These are phyloP conservation scores for Fusarium succisae DNA, from an alignment of 2,329 filamentous ascomycete species.

Conservation along the genomic window DNA sequence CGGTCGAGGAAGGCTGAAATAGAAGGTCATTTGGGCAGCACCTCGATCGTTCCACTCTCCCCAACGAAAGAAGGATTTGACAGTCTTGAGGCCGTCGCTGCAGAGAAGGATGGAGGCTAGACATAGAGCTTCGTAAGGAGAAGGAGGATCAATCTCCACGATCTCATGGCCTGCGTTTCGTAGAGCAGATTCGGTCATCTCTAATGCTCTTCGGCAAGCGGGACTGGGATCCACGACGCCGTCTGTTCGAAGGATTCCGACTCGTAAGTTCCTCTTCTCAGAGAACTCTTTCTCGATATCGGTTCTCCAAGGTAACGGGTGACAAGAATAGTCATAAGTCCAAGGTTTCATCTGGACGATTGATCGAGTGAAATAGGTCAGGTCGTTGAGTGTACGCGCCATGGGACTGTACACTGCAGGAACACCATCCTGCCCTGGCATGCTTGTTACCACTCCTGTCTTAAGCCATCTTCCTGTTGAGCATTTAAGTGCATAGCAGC, in stretches of 20 bases:
- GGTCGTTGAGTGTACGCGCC: conserved; percentile 83
- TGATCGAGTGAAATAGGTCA: conserved; percentile 83
- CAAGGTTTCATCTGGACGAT: conserved; percentile 86
- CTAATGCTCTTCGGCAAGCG: conserved; percentile 80
- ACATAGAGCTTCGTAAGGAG: conserved; percentile 77
- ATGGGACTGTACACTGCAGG: conserved; percentile 92
- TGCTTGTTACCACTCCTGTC: conserved; percentile 82
- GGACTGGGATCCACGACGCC: conserved; percentile 87
- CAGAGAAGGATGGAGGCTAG: conserved; percentile 85
- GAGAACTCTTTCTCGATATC: conserved; percentile 67
- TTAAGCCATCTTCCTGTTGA: conserved; percentile 93
- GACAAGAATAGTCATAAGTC: conserved; percentile 87
- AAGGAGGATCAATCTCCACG: conserved; percentile 68
- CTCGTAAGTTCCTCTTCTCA: conserved; percentile 50
- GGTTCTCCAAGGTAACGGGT: conserved; percentile 82
- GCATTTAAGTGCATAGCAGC: conserved; percentile 87
- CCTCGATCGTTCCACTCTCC: conserved; percentile 85
- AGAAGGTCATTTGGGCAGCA: conserved; percentile 76
- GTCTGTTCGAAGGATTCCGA: conserved; percentile 83
- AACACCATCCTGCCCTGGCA: conserved; percentile 92
- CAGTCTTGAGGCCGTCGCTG: conserved; percentile 83
- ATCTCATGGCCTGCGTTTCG: conserved; percentile 79
- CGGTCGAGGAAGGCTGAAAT: conserved; percentile 77
- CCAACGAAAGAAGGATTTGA: conserved; percentile 77
- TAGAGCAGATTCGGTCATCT: conserved; percentile 75